Conservation (phyloP, 805 yeast species). For the Saccharomycopsis schoenii region DNA sequence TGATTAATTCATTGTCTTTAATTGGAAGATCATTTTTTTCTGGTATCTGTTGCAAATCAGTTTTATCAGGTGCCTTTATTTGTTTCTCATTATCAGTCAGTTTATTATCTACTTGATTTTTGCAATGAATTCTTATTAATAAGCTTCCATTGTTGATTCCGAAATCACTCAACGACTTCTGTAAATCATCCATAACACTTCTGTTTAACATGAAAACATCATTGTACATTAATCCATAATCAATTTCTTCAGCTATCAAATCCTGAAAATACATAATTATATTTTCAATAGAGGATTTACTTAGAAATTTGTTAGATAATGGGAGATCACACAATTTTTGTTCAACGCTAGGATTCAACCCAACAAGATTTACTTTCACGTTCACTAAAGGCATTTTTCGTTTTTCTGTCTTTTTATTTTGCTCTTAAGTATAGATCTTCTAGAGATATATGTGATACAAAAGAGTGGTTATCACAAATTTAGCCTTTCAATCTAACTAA, state of each 20-base stretch:
- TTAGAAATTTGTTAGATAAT: background rate
- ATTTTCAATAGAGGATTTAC: background rate
- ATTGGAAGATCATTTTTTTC: background rate
- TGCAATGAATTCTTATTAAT: conserved; percentile 23
- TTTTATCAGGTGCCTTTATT: background rate
- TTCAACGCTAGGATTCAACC: background rate
- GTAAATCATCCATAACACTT: conserved; percentile 18
- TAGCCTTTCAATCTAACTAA: too few species aligned
- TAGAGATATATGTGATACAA: background rate
- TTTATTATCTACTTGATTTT: background rate
- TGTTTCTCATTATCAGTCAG: too few species aligned
- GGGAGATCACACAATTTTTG: background rate
- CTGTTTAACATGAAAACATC: background rate
- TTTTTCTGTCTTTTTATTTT: background rate
- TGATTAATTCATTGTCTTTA: background rate
- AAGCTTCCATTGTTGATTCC: conserved; percentile 24
- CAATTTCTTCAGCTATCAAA: conserved; percentile 5
- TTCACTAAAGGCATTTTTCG: background rate
- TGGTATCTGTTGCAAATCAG: background rate
- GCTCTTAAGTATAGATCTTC: too few species aligned
- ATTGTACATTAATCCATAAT: conserved; percentile 9
- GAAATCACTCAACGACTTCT: conserved; percentile 20
- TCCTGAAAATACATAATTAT: conserved; percentile 20
- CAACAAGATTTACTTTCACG: background rate
- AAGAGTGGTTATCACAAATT: background rate